Percentiles rank a stretch among this genome's conserved stretches.
phyloP scores from a whole-genome alignment of 768 basidiomycete genomes.

The Tylopilus subfusipes region DNA sequence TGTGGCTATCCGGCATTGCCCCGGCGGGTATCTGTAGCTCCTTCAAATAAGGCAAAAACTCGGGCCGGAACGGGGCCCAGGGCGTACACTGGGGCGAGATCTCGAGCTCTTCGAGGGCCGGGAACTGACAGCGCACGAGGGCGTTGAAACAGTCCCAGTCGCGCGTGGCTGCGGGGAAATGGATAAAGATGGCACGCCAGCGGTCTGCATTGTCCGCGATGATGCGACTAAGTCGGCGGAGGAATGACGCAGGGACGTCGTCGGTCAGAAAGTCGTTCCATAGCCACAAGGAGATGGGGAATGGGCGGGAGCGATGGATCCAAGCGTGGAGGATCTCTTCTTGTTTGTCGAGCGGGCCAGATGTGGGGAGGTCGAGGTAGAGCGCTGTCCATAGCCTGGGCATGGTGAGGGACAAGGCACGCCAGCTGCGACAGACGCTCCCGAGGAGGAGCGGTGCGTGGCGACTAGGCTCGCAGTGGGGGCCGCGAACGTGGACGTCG shows the following conservation, averaged over 20 bases:
- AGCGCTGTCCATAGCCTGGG: constrained; percentile 32
- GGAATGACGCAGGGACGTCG: constrained; percentile 27
- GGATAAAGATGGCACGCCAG: constrained; percentile 32
- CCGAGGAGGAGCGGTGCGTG: constrained; percentile 29
- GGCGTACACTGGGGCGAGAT: constrained; percentile 31
- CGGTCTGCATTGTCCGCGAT: constrained; percentile 25
- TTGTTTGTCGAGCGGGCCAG: constrained; percentile 19
- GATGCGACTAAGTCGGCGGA: constrained; percentile 19
- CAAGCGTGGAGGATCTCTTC: constrained; percentile 25
- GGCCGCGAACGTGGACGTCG: constrained; percentile 25
- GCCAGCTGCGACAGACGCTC: constrained; percentile 30
- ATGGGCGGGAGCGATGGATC: constrained; percentile 27
- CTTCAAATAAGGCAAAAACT: constrained; percentile 20
- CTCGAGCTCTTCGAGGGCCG: constrained; percentile 31
- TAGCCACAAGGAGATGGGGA: constrained; percentile 27
- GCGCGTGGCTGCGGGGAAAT: constrained; percentile 27
- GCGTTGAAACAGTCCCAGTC: constrained; percentile 28
- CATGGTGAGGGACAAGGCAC: constrained; percentile 24
- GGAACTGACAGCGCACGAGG: constrained; percentile 23
- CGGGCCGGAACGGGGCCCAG: constrained; percentile 31
- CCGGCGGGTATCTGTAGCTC: constrained; percentile 32
- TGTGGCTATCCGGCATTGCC: constrained; percentile 31
- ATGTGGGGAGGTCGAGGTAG: constrained; percentile 30
- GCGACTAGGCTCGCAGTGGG: constrained; percentile 30
- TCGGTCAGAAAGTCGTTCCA: constrained; percentile 34